phyloP scores from a whole-genome alignment of 208 protist species.

The Angomonas deanei region DNA sequence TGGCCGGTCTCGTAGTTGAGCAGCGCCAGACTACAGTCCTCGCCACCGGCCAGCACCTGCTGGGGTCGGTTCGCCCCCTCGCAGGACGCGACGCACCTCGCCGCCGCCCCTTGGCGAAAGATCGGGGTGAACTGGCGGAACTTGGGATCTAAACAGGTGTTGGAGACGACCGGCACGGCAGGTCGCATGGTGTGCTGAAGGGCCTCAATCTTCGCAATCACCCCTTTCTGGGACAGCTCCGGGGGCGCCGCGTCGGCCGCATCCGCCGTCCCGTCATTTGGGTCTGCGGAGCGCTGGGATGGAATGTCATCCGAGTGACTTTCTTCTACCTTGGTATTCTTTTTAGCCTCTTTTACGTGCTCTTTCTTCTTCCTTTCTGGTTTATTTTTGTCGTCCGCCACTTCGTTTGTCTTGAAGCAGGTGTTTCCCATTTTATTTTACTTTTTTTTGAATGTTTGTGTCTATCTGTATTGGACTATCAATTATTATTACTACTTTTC shows the following conservation, averaged over 20 bases:
- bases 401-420: constrained; percentile 24
- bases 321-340: background rate
- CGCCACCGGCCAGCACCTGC: constrained; percentile 44
- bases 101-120: constrained; percentile 23
- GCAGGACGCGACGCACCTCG: constrained; percentile 55
- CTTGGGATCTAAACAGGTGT: constrained; percentile 22
- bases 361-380: constrained; percentile 14
- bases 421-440: constrained; percentile 28
- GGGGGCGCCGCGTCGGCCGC: background rate
- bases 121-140: constrained; percentile 53
- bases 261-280: background rate
- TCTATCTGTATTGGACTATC: too few relatives aligned
- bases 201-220: constrained; percentile 33
- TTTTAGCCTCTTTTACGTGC: background rate
- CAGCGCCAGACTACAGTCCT: constrained; percentile 53
- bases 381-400: constrained; percentile 13
- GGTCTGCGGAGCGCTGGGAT: too few relatives aligned
- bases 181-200: constrained; percentile 51
- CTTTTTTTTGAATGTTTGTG: too few relatives aligned
- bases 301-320: background rate
- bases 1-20: constrained; percentile 65
- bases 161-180: constrained; percentile 25
- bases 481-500: too few relatives aligned
- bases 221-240: background rate
- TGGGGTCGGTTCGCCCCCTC: constrained; percentile 26